phyloP scores from a whole-genome alignment of 2,329 filamentous ascomycete genomes.

The Phoma sp. region DNA sequence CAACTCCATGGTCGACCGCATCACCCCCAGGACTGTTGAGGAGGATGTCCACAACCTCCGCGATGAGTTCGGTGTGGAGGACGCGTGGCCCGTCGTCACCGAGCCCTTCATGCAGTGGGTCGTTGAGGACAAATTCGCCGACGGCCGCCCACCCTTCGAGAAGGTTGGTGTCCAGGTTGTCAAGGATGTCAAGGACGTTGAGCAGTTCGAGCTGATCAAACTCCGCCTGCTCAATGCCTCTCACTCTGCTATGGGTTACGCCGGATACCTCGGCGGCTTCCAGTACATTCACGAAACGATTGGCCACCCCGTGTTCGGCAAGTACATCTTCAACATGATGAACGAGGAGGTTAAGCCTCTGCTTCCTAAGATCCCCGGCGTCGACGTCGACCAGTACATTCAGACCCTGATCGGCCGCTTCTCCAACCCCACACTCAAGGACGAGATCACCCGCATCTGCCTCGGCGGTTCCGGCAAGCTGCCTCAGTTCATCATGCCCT shows the following conservation, averaged over 20 bases:
- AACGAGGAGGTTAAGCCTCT: constrained; percentile 39
- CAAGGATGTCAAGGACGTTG: constrained; percentile 33
- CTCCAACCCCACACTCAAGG: constrained; percentile 38
- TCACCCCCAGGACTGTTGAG: constrained; percentile 35
- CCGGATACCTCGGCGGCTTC: constrained; percentile 35
- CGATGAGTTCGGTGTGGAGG: constrained; percentile 33
- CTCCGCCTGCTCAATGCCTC: constrained; percentile 37
- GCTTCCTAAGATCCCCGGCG: constrained; percentile 35
- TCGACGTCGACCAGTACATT: constrained; percentile 37
- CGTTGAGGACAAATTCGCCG: constrained; percentile 38
- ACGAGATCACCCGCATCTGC: constrained; percentile 39
- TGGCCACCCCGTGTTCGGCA: constrained; percentile 28
- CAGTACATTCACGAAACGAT: constrained; percentile 39
- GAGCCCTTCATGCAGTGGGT: constrained; percentile 41
- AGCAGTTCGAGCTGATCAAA: constrained; percentile 39
- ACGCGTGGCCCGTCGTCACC: constrained; percentile 38
- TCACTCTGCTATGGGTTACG: constrained; percentile 37
- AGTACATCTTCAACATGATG: constrained; percentile 40
- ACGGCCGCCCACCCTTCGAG: constrained; percentile 37
- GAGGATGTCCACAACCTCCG: constrained; percentile 30
- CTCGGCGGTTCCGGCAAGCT: constrained; percentile 40
- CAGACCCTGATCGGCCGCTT: constrained; percentile 34
- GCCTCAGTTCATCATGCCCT: constrained; percentile 40
- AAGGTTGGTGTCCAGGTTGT: constrained; percentile 41
- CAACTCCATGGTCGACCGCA: constrained; percentile 42